Evolutionary conservation across 2,329 filamentous ascomycete species (phyloP).

Genomic region (Aspergillus latus): DNA sequence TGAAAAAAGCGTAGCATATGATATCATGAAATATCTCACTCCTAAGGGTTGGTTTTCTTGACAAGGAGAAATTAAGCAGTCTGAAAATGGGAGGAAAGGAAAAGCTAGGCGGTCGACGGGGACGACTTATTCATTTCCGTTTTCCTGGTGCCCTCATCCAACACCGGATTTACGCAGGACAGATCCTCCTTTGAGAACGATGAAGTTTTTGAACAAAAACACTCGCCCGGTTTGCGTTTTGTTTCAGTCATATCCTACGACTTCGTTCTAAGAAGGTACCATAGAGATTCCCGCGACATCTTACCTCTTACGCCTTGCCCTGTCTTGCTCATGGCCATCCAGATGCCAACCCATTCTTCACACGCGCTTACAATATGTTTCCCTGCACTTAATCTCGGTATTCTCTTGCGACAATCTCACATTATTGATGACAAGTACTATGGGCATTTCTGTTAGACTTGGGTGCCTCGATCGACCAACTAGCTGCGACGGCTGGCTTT

Average conservation of each 20-base stretch:
- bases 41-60: neutral
- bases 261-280: too few relatives aligned
- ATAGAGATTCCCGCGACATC: too few relatives aligned
- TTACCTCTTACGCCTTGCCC: too few relatives aligned
- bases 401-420: too few relatives aligned
- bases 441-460: too few relatives aligned
- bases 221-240: neutral
- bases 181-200: neutral
- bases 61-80: neutral
- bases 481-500: too few relatives aligned
- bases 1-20: neutral
- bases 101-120: slow-evolving; percentile 10
- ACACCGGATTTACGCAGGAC: neutral
- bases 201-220: neutral
- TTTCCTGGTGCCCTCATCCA: neutral
- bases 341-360: too few relatives aligned
- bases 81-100: slow-evolving; percentile 5
- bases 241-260: neutral
- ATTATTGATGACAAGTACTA: too few relatives aligned
- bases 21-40: neutral
- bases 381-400: too few relatives aligned
- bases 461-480: too few relatives aligned
- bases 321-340: too few relatives aligned
- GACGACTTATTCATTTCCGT: slow-evolving; percentile 3
- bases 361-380: too few relatives aligned